Evolutionary conservation across 163 green algal species (phyloP).

Genomic region (Chloromonas sp.): DNA sequence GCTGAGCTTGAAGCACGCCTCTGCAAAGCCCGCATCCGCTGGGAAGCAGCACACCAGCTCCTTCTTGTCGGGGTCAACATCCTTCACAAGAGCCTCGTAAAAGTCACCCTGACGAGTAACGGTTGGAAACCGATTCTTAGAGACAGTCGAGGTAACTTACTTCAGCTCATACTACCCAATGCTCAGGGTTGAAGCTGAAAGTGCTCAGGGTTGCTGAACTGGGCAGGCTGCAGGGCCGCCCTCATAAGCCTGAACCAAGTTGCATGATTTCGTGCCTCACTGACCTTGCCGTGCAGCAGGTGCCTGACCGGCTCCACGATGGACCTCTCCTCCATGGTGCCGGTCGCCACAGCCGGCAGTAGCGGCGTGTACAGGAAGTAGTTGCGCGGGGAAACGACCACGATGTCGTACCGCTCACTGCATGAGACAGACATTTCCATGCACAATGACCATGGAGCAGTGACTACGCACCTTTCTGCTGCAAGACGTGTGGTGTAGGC

Average conservation of each 20-base stretch:
- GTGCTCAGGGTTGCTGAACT: no score
- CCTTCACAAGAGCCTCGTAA: constrained; percentile 76
- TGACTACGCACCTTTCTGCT: no score
- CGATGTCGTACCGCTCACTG: constrained; percentile 55
- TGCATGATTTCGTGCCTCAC: no score
- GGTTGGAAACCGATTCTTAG: no score
- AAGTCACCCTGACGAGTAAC: constrained; percentile 60
- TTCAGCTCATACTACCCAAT: no score
- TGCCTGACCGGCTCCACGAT: constrained; percentile 90
- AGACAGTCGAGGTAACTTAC: no score
- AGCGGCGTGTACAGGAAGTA: constrained; percentile 89
- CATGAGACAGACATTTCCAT: not conserved
- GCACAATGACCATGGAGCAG: not conserved
- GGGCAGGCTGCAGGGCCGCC: no score
- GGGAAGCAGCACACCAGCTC: constrained; percentile 79
- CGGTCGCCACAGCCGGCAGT: constrained; percentile 74
- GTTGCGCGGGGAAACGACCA: constrained; percentile 78
- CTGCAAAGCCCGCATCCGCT: constrained; percentile 59
- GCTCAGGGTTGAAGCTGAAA: no score
- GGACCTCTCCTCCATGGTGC: constrained; percentile 84
- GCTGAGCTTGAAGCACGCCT: constrained; percentile 81
- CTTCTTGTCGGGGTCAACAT: constrained; percentile 67
- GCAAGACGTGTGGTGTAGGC: not conserved
- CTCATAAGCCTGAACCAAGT: no score
- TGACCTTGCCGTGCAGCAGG: constrained; percentile 63